These are phyloP conservation scores for Tillandsia leiboldiana DNA, from an alignment of 176 grass and related monocot species.

Conservation along the genomic window DNA sequence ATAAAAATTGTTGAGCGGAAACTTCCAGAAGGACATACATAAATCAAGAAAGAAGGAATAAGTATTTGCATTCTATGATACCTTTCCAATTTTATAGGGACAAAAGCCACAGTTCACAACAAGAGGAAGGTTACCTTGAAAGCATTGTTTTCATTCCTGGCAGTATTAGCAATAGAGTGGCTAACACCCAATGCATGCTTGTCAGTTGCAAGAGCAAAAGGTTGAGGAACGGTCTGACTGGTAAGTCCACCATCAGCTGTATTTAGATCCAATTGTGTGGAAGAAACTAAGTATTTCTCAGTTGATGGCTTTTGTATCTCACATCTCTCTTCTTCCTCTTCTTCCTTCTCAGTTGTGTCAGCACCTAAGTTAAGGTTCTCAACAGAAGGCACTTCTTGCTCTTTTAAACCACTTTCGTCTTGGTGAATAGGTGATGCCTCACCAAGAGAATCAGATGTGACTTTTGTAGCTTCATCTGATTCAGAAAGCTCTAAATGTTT, in stretches of 20 bases:
- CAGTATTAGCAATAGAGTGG: conserved; percentile 2
- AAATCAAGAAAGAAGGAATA: too few relatives aligned
- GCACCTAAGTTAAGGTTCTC: conserved; percentile 14
- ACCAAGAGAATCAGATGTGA: neutral
- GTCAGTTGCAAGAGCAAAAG: conserved; percentile 19
- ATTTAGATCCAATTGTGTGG: conserved; percentile 23
- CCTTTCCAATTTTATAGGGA: neutral
- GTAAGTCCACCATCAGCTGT: conserved; percentile 19
- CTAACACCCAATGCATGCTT: conserved; percentile 19
- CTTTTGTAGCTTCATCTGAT: conserved; percentile 17
- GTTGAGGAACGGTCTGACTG: conserved; percentile 17
- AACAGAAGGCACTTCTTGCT: conserved; percentile 7
- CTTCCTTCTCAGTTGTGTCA: conserved; percentile 21
- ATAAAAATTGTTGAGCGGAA: conserved; percentile 2
- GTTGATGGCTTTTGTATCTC: conserved; percentile 20
- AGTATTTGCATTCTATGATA: neutral
- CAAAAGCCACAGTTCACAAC: neutral
- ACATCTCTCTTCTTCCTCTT: conserved; percentile 17
- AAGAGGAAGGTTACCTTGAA: conserved; percentile 12
- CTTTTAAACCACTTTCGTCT: conserved; percentile 2
- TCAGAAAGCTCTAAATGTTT: conserved; percentile 19
- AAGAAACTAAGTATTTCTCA: conserved; percentile 26
- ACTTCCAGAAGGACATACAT: too few relatives aligned
- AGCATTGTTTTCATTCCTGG: conserved; percentile 23
- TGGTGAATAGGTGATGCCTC: neutral